Evolutionary conservation across 208 protist species (phyloP), one percentile per base, ranked within the genome.

Genomic region (Trypanosomatidae sp.): DNA sequence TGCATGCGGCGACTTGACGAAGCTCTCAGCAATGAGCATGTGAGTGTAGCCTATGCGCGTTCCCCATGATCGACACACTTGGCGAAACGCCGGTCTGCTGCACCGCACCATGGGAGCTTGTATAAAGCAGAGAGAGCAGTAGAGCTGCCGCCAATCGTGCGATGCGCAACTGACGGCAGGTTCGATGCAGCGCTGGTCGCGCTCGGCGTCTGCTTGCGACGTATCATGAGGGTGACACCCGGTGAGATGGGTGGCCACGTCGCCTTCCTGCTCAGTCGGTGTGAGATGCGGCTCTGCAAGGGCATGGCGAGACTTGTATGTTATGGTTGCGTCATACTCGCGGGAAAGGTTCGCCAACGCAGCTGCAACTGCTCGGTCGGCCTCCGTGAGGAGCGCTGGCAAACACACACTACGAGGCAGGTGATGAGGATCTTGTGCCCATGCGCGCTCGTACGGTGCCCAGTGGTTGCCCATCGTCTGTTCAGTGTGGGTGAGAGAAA

Each of bases 71-170:
- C 89, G 84, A 49, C 86, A 91, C 6, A 97, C 82, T 52, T 88
- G 80, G 22, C 95, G 91, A 49, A 96, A 97, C 33, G 95, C 81
- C 6, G 91, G 90, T 8, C 88, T 86, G 69, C 89, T 97, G 80
- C 91, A 97, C 25, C 95, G 91, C n/a, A 98, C 95, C 95, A 98
- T 98, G n/a, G 95, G 95, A 5, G 93, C 95, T 62, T 94, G 87
- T 12, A 98, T 96, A 43, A 89, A 46, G 44, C 91, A 75, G 66
- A 69, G 75, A 1, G 73, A 30, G 9, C 17, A 10, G 69, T 93
- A 95, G 36, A 84, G 77, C 30, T 73, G 55, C 41, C 66, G 17
- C 58, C 69, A 81, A 43, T 66, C 62, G 44, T 41, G 64, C 13
- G 53, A 30, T 59, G 50, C 43, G 62, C 43, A 49, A 12, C 36